These are phyloP conservation scores for Didymella exigua DNA, from an alignment of 2,329 filamentous ascomycete genomes.

Conservation along the genomic window DNA sequence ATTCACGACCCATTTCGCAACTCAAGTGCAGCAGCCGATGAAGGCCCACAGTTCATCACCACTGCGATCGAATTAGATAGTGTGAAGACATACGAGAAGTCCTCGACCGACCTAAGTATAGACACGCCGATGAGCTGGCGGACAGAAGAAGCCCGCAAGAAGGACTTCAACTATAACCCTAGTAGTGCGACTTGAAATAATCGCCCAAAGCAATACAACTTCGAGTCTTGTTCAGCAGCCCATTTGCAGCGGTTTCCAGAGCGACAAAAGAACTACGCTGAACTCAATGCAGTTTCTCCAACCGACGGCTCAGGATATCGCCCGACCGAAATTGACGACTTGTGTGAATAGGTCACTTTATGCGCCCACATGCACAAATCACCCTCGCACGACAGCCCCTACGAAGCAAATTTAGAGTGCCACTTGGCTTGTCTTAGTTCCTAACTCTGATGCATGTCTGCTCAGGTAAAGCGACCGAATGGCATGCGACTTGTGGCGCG, in stretches of 20 bases:
- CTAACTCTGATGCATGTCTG: neutral
- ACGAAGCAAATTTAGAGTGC: neutral
- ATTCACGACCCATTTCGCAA: conserved; percentile 27
- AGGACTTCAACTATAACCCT: conserved; percentile 19
- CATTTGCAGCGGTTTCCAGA: conserved; percentile 13
- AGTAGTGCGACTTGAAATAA: conserved; percentile 13
- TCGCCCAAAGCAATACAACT: conserved; percentile 14
- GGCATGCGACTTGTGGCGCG: neutral
- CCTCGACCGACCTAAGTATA: conserved; percentile 13
- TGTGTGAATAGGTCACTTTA: neutral
- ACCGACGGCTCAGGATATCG: neutral
- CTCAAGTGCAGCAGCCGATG: conserved; percentile 13
- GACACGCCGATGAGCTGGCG: conserved; percentile 21
- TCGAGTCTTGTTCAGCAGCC: conserved; percentile 5
- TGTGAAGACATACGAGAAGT: conserved; percentile 19
- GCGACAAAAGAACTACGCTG: conserved; percentile 6
- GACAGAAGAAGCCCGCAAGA: conserved; percentile 18
- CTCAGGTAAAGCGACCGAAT: neutral
- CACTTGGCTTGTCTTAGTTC: neutral
- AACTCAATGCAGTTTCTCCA: conserved; percentile 10
- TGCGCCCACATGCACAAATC: neutral
- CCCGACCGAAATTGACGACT: neutral
- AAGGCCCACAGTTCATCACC: conserved; percentile 30
- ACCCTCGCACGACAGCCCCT: neutral
- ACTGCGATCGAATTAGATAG: conserved; percentile 35